These are phyloP conservation scores for Amanita thiersii DNA, from an alignment of 768 basidiomycete species.

Conservation along the genomic window DNA sequence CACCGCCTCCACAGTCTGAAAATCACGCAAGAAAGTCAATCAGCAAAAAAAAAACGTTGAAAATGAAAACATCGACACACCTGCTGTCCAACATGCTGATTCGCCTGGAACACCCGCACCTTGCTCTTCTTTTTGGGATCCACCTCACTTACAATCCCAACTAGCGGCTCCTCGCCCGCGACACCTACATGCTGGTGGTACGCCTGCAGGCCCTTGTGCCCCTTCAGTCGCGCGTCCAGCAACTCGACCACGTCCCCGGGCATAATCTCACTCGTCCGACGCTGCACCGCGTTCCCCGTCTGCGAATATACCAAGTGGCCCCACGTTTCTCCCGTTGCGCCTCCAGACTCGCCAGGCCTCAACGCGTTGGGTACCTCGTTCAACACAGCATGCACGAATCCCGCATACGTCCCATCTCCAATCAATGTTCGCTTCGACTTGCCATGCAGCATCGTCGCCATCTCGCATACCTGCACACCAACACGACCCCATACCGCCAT, in stretches of 20 bases:
- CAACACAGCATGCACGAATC: slow-evolving; percentile 67
- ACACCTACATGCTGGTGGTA: slow-evolving; percentile 55
- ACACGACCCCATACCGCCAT: slow-evolving; percentile 63
- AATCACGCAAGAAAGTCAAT: slow-evolving; percentile 2
- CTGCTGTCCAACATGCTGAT: slow-evolving; percentile 79
- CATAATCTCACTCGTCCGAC: slow-evolving; percentile 71
- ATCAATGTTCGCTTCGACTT: slow-evolving; percentile 72
- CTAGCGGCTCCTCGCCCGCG: slow-evolving; percentile 43
- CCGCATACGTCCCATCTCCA: slow-evolving; percentile 78
- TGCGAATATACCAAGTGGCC: slow-evolving; percentile 78
- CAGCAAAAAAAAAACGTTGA: background rate
- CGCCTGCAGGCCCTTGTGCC: slow-evolving; percentile 75
- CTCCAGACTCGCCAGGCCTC: background rate
- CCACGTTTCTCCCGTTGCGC: slow-evolving; percentile 28
- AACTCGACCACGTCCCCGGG: slow-evolving; percentile 80
- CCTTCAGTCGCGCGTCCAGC: slow-evolving; percentile 60
- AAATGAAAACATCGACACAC: slow-evolving; percentile 29
- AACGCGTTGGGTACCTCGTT: slow-evolving; percentile 56
- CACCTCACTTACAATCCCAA: slow-evolving; percentile 76
- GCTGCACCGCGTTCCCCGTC: slow-evolving; percentile 55
- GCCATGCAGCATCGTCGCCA: slow-evolving; percentile 58
- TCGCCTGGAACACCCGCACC: slow-evolving; percentile 78
- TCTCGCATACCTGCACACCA: slow-evolving; percentile 67
- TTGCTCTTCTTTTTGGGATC: slow-evolving; percentile 87
- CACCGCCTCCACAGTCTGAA: slow-evolving; percentile 58